These are phyloP conservation scores for Agrostemma githago DNA, from an alignment of 148 eudicot genomes.

Conservation along the genomic window DNA sequence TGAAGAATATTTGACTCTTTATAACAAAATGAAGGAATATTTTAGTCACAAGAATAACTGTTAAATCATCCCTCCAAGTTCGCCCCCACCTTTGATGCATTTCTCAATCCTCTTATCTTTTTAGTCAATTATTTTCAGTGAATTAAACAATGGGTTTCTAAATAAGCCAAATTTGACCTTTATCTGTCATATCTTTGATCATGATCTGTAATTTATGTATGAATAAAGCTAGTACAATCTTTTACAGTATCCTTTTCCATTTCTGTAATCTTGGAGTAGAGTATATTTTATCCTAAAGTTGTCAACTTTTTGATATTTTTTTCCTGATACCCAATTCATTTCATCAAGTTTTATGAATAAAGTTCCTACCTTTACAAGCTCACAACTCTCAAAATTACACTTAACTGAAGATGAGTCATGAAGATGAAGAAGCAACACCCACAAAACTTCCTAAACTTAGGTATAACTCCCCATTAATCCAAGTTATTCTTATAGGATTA, in stretches of 20 bases:
- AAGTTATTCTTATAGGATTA: slow-evolving; percentile 63
- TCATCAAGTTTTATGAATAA: not conserved
- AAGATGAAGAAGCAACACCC: slow-evolving; percentile 31
- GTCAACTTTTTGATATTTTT: not conserved
- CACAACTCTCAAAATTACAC: not conserved
- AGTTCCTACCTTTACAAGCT: not conserved
- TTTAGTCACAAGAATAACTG: too few species aligned
- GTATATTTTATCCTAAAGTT: not conserved
- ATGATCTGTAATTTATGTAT: not conserved
- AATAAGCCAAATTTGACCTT: not conserved
- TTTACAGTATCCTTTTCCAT: not conserved
- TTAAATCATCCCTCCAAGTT: not conserved
- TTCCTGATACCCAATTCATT: not conserved
- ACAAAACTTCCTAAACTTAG: slow-evolving; percentile 33
- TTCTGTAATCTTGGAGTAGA: not conserved
- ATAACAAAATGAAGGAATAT: too few species aligned
- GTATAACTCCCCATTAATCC: slow-evolving; percentile 74
- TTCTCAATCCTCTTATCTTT: not conserved
- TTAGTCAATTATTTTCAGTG: not conserved
- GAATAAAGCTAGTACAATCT: not conserved
- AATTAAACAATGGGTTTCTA: too few species aligned
- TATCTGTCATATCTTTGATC: not conserved
- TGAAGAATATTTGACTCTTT: too few species aligned
- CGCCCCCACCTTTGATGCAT: not conserved
- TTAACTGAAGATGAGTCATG: slow-evolving; percentile 11